Evolutionary conservation across 768 basidiomycete species (phyloP), one percentile per base, ranked within the genome.

Genomic region (Boletus subcaerulescens): DNA sequence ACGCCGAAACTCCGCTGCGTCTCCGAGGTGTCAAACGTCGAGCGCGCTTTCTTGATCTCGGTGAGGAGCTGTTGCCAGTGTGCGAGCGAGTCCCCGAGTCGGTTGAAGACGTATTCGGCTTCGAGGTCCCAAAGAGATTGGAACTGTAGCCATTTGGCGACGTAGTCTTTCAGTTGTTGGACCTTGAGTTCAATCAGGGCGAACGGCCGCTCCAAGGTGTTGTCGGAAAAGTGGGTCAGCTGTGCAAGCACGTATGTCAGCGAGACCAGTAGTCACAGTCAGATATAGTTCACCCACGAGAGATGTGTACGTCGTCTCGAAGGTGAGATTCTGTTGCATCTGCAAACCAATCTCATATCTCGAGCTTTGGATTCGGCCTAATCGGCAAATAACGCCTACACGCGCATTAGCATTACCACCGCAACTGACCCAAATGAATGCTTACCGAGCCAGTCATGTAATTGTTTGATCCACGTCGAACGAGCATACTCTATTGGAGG

Each of bases 41-140:
- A 85, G 0, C 96, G 87, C 14, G 94, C 87, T 71, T 96, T 93
- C 74, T 96, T 96, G 78, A 98, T 99, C 68, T 98, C 96, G 11
- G 89, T 92, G 14, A 98, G 79, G 5, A 99, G 85, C 62, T 96
- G 91, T 66, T 97, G 93, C 97, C 97, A 99, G 71, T 88, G 80
- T 3, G 84, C 84, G 22, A 99, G 83, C 13, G 91, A 91, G 71
- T 99, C 96, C 10, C 97, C 97, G 8, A 99, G 86, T 0, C 91
- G 89, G 63, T 86, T 87, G 79, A 97, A 98, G 35, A 99, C 95
- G 66, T 91, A 89, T 79, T 98, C 96, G 29, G 95, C 83, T 72
- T 98, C 94, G 40, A 98, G 84, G 69, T 99, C 97, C 97, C 96
- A 98, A 0, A 98, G 79, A 0, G 96, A 96, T 72, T 98, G 97